A percentile compares a stretch with the other conserved stretches of the same genome.
Evolutionary conservation across 1,284 basidiomycete genomes (phyloP).

Genomic region (Fomes fomentarius): DNA sequence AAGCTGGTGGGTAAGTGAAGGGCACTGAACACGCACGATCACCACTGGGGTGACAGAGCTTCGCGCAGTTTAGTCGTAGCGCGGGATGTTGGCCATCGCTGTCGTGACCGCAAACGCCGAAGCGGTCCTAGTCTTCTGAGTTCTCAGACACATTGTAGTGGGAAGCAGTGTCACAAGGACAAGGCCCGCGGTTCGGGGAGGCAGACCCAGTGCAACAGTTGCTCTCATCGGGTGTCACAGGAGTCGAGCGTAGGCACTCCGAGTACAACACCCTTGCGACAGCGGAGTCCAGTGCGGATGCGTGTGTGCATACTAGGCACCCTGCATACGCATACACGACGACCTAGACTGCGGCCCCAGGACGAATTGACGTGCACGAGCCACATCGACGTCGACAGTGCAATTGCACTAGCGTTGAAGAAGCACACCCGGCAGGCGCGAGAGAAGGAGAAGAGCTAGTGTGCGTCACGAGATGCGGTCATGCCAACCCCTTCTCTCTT

Average conservation of each 20-base stretch:
- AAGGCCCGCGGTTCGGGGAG: background rate
- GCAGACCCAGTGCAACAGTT: background rate
- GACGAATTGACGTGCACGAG: too few relatives aligned
- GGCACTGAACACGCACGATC: too few relatives aligned
- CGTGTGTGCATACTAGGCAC: too few relatives aligned
- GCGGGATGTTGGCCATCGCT: background rate
- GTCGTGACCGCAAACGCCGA: background rate
- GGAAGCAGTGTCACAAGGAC: slow-evolving; percentile 11
- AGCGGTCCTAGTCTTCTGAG: too few relatives aligned
- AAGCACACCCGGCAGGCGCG: background rate
- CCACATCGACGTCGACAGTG: too few relatives aligned
- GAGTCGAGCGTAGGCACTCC: slow-evolving; percentile 4
- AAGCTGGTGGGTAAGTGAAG: too few relatives aligned
- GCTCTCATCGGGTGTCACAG: slow-evolving; percentile 4
- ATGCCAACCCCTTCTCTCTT: background rate
- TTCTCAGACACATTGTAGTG: background rate
- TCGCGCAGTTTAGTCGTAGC: background rate
- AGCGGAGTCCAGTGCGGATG: background rate
- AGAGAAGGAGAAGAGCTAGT: background rate
- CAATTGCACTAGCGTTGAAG: background rate
- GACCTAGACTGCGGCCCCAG: too few relatives aligned
- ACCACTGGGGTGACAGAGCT: background rate
- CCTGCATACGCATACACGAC: too few relatives aligned
- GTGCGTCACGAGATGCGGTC: slow-evolving; percentile 12
- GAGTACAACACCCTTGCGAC: background rate